Base-by-base conservation (phyloP, 2,329 filamentous ascomycete species). In the Aspergillus pseudonomiae region DNA sequence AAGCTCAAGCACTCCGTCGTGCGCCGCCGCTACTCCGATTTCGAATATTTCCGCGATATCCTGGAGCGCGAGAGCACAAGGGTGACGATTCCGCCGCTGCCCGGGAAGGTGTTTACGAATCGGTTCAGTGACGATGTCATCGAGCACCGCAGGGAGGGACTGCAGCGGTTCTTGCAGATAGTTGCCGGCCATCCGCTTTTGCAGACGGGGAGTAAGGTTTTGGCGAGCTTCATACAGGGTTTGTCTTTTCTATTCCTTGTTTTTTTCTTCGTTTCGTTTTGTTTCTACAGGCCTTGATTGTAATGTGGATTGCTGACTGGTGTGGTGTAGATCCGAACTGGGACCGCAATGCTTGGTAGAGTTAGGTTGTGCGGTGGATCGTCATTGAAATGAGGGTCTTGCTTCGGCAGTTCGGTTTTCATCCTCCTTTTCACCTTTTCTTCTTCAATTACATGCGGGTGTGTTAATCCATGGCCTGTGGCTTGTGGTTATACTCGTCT, bases 71-170 rank as follows among this genome's bases (percentile, higher is more conserved):
- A 99, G 82, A 92, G 88, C 72, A 94, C 94, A 63, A 88, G 94
- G 68, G 95, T 99, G 63, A 97, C 93, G 26, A 99, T 99, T 74
- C 95, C 95, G 0, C 94, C 95, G 6, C 83, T 99, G 67, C 95
- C 95, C 0, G 95, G 95, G 58, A 99, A 98, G 81, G 95, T 99
- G 61, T 97, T 98, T 73, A 97, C 94, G 58, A 98, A 98, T 80
- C 89, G 95, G 54, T 99, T 99, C 83, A 96, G 92, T 74, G 95
- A 99, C 81, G 94, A 97, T 77, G 94, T 99, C 74, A 99, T 99
- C 77, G 95, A 98, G 84, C 92, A 96, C 75, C 86, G 95, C 60
- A 85, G 94, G 67, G 92, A 94, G 71, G 95, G 95, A 1, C 83
- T 99, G 69, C 94, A 99, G 83, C 89, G 96, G 77, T 99, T 99